Evolutionary conservation across 352 stramenopile species (phyloP), one percentile per base, ranked within the genome.

Genomic region (Phytophthora tubulina): DNA sequence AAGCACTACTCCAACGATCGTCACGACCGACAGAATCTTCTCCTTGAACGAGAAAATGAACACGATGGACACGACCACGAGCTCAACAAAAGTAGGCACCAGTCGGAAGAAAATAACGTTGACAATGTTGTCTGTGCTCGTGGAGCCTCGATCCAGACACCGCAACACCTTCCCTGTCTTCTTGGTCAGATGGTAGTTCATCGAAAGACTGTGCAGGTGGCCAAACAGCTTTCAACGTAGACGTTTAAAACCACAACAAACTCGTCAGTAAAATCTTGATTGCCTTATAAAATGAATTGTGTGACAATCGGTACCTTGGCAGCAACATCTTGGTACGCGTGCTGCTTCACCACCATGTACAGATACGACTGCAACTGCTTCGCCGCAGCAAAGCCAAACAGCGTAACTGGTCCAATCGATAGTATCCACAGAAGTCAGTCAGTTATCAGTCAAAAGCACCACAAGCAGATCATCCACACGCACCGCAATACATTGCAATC

Each of bases 121-220:
- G 67, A 99, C 97, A 38, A 99, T 91, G 58, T 91, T 96, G 80
- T 97, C 89, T 11, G 92, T 96, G 61, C 86, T 93, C 38, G 77
- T 80, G 1, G 93, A 93, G 3, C 94, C 93, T 36, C 94, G 82
- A 65, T 98, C 92, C 54, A 98, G 86, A 35, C 84, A 91, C 14
- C 97, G 84, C 49, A 99, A 85, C 30, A 99, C 94, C 70, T 99
- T 98, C 57, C 97, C 97, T 14, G 98, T 96, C 70, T 99, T 99
- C 76, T 99, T 99, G 30, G 85, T 96, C 32, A 99, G 71, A 77
- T 99, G 96, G 84, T 97, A 99, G 84, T 99, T 96, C 70, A 99
- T 93, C 58, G 90, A 98, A 9, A 99, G 81, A n/a, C 66, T 89
- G 72, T 99, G 96, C 30, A 99, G 68, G 77, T 99, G 97, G 10